Conservation (phyloP, 2,329 filamentous ascomycete species). For the Cercospora sojina region DNA sequence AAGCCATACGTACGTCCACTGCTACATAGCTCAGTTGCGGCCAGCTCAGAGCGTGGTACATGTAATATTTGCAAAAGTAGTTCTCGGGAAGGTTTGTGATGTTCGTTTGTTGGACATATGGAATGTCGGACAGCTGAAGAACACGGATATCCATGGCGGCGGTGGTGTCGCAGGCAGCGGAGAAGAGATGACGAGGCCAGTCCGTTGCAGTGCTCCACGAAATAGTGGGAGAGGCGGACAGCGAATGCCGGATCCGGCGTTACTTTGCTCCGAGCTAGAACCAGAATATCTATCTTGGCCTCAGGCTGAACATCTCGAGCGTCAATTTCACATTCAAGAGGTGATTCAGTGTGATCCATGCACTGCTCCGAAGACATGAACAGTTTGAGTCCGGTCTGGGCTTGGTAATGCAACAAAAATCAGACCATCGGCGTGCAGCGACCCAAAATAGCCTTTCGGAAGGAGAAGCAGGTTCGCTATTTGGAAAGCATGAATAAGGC, state of each 20-base stretch:
- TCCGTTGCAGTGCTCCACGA: background rate
- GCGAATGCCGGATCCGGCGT: background rate
- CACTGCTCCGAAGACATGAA: too few relatives aligned
- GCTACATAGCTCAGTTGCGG: slow-evolving; percentile 96
- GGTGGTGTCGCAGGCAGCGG: background rate
- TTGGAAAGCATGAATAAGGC: too few relatives aligned
- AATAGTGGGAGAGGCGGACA: background rate
- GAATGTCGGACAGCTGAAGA: slow-evolving; percentile 78
- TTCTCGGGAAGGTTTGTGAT: slow-evolving; percentile 99
- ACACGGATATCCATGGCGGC: slow-evolving; percentile 83
- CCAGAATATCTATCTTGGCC: background rate
- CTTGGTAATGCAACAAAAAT: too few relatives aligned
- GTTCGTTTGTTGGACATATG: slow-evolving; percentile 95
- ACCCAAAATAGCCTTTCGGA: too few relatives aligned
- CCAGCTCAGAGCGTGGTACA: slow-evolving; percentile 98
- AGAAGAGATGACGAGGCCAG: background rate
- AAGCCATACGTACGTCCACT: slow-evolving; percentile 63
- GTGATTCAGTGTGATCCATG: too few relatives aligned
- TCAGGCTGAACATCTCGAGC: too few relatives aligned
- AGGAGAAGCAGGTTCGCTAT: too few relatives aligned
- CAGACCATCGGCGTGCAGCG: too few relatives aligned
- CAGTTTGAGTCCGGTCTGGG: too few relatives aligned
- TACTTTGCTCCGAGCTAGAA: background rate
- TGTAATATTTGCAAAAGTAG: slow-evolving; percentile 99
- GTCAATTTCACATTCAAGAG: too few relatives aligned